These are phyloP conservation scores for Populus hybrid DNA, from an alignment of 441 rosid genomes.

Conservation along the genomic window DNA sequence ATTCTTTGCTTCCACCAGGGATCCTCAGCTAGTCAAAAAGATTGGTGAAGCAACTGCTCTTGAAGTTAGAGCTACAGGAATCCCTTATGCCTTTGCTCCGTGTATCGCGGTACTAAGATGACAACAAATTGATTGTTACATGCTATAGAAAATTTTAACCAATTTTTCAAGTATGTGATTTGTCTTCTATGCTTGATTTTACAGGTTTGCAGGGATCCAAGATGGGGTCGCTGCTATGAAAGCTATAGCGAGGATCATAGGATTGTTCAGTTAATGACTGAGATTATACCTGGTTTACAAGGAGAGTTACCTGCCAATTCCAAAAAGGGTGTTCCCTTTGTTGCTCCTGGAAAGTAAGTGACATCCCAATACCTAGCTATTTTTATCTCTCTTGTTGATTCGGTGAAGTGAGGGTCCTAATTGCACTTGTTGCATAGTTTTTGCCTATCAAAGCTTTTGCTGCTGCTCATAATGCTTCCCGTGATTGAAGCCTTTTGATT, in stretches of 20 bases:
- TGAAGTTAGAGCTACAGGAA: conserved; percentile 74
- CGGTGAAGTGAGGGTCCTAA: background rate
- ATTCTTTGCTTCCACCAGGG: conserved; percentile 26
- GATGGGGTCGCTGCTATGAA: conserved; percentile 77
- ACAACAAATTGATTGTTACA: background rate
- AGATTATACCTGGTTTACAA: conserved; percentile 57
- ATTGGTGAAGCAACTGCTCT: conserved; percentile 72
- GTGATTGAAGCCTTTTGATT: no score
- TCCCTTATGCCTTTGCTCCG: conserved; percentile 66
- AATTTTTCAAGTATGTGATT: background rate
- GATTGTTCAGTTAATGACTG: conserved; percentile 57
- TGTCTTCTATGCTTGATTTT: background rate
- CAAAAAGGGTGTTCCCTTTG: conserved; percentile 50
- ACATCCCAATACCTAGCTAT: background rate
- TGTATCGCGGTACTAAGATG: conserved; percentile 49
- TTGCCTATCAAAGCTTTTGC: background rate
- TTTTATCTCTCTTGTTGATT: background rate
- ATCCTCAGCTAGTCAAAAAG: conserved; percentile 48
- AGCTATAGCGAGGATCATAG: conserved; percentile 65
- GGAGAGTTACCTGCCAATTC: conserved; percentile 46
- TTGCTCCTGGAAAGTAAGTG: conserved; percentile 59
- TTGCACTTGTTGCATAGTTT: background rate
- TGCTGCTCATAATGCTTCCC: background rate
- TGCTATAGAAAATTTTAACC: background rate
- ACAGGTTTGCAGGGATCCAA: conserved; percentile 72